These are phyloP conservation scores for Penicillium sp. DNA, from an alignment of 2,329 filamentous ascomycete species.

Conservation along the genomic window DNA sequence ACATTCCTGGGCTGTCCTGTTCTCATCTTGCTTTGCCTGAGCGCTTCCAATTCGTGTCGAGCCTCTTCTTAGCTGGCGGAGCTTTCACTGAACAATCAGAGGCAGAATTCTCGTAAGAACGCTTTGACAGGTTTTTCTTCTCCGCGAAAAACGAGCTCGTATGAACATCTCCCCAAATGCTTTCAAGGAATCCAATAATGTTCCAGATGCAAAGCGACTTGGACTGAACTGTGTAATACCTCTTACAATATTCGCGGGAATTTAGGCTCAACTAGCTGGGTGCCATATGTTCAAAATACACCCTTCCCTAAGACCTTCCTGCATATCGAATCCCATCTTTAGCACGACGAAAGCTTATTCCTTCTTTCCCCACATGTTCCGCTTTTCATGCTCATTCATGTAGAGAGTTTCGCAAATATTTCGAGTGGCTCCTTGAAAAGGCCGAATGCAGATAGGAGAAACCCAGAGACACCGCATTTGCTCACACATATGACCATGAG, in stretches of 20 bases:
- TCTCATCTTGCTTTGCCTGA: not conserved
- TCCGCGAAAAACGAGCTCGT: not conserved
- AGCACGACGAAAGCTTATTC: not conserved
- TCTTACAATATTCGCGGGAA: too few relatives aligned
- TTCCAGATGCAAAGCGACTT: too few relatives aligned
- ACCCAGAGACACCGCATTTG: not conserved
- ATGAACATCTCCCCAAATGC: too few relatives aligned
- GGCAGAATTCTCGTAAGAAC: not conserved
- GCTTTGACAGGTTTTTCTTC: not conserved
- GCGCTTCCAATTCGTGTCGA: not conserved
- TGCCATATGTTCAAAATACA: too few relatives aligned
- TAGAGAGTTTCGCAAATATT: not conserved
- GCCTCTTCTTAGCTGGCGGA: not conserved
- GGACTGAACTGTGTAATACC: too few relatives aligned
- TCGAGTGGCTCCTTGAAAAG: not conserved
- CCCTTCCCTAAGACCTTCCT: too few relatives aligned
- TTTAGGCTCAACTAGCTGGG: too few relatives aligned
- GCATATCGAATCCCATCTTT: not conserved
- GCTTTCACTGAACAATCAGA: not conserved
- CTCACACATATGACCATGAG: not conserved
- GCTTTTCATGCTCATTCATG: not conserved
- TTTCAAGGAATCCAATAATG: too few relatives aligned
- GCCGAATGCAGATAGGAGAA: not conserved
- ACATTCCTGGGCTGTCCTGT: constrained; percentile 1
- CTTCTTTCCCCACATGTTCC: not conserved